Base-by-base conservation (phyloP, 371 early-diverging fungal species). In the Apophysomyces trapeziformis region DNA sequence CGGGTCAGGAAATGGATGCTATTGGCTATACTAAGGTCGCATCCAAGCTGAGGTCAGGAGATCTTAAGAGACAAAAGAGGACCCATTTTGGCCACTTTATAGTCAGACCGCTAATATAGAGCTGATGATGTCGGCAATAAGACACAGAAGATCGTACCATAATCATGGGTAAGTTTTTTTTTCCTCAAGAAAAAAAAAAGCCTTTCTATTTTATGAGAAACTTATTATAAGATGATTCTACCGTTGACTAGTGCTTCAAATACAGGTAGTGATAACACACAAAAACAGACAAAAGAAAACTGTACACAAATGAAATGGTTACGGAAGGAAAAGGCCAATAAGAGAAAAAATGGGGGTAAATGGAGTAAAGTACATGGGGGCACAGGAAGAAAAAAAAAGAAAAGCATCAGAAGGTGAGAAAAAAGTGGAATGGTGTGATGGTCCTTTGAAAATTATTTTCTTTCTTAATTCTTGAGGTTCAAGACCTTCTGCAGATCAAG, bases 401-500 rank as follows among this genome's bases (percentile, higher is more conserved):
- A 4, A 36, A 32, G 32, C 32, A 26, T 26, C 32, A 2, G 32
- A 9, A 38, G 21, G 21, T 50, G 54, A 26, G 21, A n/a, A 60
- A 60, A 26, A 26, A 2, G 1, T 1, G 32, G 32, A 26, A 2
- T 26, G 32, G 32, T 26, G 1, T 26, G 32, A 26, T 26, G 32
- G 32, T 2, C 32, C 0, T 13, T 38, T 60, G 32, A 41, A 45
- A 57, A 57, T 58, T 39, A 6, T 47, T 50, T 50, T 50, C 21
- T 60, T 41, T 16, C 41, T 60, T 60, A 60, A 36, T 39, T 45
- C 37, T 66, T 76, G 66, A 73, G 69, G 38, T 45, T 38, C 36
- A 73, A 60, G 7, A 54, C 58, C 14, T 66, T 63, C 2, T 39
- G 1, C 6, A 73, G 37, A 18, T 76, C 62, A 50, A 81, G 61